phyloP scores from a whole-genome alignment of 2,329 filamentous ascomycete genomes.

The Scedosporium dehoogii region DNA sequence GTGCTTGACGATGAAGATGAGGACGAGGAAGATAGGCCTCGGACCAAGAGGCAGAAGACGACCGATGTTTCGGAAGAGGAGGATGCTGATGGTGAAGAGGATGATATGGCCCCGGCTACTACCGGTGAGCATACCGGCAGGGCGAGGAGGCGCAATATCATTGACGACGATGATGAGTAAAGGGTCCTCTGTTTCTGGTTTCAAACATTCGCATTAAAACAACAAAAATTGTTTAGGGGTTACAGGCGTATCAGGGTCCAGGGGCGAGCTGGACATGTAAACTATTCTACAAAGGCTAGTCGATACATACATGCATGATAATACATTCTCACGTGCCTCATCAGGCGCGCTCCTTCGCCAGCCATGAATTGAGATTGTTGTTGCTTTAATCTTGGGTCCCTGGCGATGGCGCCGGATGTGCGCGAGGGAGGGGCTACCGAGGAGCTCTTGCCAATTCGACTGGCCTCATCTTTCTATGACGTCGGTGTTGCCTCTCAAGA shows the following conservation, averaged over 20 bases:
- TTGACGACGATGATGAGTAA: constrained; percentile 51
- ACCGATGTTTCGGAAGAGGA: constrained; percentile 36
- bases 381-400: too few species aligned
- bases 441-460: too few species aligned
- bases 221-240: neutral
- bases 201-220: neutral
- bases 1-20: constrained; percentile 40
- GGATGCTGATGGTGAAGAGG: constrained; percentile 45
- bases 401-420: too few species aligned
- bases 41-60: constrained; percentile 24
- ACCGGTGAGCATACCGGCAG: constrained; percentile 20
- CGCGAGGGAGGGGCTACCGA: too few species aligned
- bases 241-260: neutral
- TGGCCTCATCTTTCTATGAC: too few species aligned
- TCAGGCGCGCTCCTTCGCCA: too few species aligned
- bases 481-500: too few species aligned
- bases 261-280: neutral
- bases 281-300: neutral
- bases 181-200: neutral
- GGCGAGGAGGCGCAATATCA: constrained; percentile 43
- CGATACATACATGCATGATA: neutral
- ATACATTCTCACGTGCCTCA: neutral
- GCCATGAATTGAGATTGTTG: too few species aligned
- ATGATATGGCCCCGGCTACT: constrained; percentile 28
- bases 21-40: constrained; percentile 31